Percentiles rank a stretch among this genome's conserved stretches.
These are phyloP conservation scores for Inonotus obliquus DNA, from an alignment of 1,284 basidiomycete species.

Conservation along the genomic window DNA sequence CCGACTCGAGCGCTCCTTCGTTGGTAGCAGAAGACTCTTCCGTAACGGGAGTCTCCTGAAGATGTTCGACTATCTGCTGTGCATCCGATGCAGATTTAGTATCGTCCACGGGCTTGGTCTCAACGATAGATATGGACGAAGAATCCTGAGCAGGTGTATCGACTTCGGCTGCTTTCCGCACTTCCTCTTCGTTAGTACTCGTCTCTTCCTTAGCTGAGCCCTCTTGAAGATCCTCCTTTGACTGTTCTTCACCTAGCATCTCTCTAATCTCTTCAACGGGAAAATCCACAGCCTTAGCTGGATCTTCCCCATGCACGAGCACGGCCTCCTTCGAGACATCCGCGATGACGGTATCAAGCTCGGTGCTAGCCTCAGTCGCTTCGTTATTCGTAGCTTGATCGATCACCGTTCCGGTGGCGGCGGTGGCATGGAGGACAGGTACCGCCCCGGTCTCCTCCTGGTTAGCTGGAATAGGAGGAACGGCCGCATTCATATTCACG, in stretches of 20 bases:
- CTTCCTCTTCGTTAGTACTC: background rate
- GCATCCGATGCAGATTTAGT: no score
- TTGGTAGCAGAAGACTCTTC: no score
- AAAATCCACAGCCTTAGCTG: background rate
- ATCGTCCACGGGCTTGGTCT: no score
- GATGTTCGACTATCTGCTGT: no score
- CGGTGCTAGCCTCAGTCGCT: background rate
- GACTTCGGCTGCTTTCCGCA: background rate
- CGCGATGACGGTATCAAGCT: no score
- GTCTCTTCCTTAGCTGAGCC: background rate
- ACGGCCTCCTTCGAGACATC: no score
- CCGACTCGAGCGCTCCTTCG: no score
- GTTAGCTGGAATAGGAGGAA: background rate
- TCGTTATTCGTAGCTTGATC: background rate
- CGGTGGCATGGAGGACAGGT: background rate
- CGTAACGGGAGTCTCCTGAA: no score
- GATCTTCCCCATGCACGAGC: background rate
- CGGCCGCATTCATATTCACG: background rate
- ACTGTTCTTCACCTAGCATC: constrained; percentile 2
- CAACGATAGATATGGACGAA: background rate
- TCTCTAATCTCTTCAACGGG: constrained; percentile 16
- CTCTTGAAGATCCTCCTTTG: background rate
- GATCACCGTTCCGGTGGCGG: background rate
- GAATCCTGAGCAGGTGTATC: background rate
- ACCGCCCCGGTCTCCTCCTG: background rate